Base-by-base conservation (phyloP, 306 rosid species). In the Acacia crassicarpa region DNA sequence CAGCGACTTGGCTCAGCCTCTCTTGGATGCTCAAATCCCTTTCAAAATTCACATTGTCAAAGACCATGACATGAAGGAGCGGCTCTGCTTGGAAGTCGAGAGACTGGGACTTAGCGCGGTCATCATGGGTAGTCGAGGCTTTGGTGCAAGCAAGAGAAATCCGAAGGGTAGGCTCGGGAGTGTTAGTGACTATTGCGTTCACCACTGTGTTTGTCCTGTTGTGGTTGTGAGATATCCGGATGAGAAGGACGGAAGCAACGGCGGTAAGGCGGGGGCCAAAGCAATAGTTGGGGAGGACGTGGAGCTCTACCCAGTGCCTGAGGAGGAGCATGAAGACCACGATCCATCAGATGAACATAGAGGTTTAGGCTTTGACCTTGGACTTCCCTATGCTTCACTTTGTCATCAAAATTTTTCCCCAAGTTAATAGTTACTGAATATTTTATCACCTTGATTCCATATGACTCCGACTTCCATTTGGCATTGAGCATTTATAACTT, bases 1-100 rank as follows among this genome's bases (percentile, higher is more conserved):
- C 7, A 66, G 58, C 38, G 94, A 91, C 56, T 23, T 95, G 63
- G 92, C 99, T 15, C 80, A 82, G 67, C 98, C 98, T 0, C 69
- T 95, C 56, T 91, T 83, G 79, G 94, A 91, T 80, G 94, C 90
- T 22, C 77, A 91, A 67, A 85, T 92, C 78, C 96, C 97, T 44
- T 95, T 85, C 84, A 92, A 78, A 77, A 92, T 95, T 35, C 98
- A 91, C 87, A 90, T 93, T 85, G 99, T 95, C 22, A 92, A 95
- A 81, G 99, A 95, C 84, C 97, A 88, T 76, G 99, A 95, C 77
- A 83, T 93, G 99, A 95, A 92, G 84, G 97, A 93, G 88, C 62
- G 98, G 83, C 92, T 95, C 1, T 93, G 99, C 76, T 83, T 95
- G 88, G 99, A 95, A 77, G 98, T 95, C 11, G 97, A 95, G 94